These are phyloP conservation scores for Colletotrichum agaves DNA, from an alignment of 2,329 filamentous ascomycete genomes.

Conservation along the genomic window DNA sequence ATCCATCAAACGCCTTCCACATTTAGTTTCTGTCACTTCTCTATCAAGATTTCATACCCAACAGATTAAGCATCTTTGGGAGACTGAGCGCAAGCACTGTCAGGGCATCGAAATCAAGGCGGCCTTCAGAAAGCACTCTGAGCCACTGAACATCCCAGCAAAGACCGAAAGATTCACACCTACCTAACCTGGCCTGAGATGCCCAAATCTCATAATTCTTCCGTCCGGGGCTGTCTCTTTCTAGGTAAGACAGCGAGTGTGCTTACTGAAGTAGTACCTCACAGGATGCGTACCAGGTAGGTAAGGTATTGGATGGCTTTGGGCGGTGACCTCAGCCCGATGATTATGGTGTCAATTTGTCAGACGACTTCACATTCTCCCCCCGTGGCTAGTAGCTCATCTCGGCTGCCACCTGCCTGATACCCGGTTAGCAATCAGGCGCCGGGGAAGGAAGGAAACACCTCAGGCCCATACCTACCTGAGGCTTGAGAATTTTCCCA, in stretches of 20 bases:
- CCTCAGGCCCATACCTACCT: too few species aligned
- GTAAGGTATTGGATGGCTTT: slow-evolving; percentile 15
- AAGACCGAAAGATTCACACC: slow-evolving; percentile 11
- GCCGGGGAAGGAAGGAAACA: not conserved
- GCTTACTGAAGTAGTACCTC: too few species aligned
- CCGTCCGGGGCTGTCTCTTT: too few species aligned
- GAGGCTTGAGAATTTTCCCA: not conserved
- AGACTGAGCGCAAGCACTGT: not conserved
- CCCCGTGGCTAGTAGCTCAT: not conserved
- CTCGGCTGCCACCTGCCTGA: not conserved
- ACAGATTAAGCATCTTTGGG: not conserved
- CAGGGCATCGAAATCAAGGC: slow-evolving; percentile 15
- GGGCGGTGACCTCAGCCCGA: slow-evolving; percentile 24
- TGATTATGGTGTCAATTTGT: not conserved
- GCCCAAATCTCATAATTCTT: slow-evolving; percentile 7
- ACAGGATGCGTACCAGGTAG: too few species aligned
- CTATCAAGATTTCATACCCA: not conserved
- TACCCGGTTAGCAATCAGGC: not conserved
- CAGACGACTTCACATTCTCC: not conserved
- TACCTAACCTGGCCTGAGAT: not conserved
- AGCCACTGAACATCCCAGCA: slow-evolving; percentile 17
- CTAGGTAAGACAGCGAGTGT: too few species aligned
- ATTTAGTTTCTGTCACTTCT: not conserved
- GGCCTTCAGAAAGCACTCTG: not conserved
- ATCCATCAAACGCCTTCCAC: not conserved